phyloP scores from a whole-genome alignment of 2,329 filamentous ascomycete species.

The Ophiostoma perfectum region DNA sequence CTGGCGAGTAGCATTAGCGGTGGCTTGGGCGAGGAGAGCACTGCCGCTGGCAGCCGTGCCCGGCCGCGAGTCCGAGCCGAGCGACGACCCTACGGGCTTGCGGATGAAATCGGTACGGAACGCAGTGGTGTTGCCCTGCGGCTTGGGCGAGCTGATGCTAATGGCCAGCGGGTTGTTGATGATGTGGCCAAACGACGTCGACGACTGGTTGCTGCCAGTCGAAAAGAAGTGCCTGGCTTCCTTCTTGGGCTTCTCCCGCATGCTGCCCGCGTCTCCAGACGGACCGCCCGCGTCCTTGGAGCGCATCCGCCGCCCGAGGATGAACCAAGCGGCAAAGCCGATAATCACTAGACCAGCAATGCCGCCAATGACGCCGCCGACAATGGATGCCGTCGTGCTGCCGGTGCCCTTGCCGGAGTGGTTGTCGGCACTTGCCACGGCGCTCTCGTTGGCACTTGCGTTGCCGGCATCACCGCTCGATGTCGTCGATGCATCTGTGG shows the following conservation, averaged over 20 bases:
- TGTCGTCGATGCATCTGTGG: neutral
- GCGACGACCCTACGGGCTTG: constrained; percentile 28
- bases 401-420: constrained; percentile 27
- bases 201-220: constrained; percentile 27
- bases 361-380: constrained; percentile 45
- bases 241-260: neutral
- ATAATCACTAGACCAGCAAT: constrained; percentile 39
- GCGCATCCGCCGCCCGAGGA: constrained; percentile 32
- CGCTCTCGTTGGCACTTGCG: constrained; percentile 19
- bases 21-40: neutral
- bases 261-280: neutral
- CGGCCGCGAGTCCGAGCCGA: constrained; percentile 18
- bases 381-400: constrained; percentile 37
- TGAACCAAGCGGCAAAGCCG: constrained; percentile 37
- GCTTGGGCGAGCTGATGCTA: constrained; percentile 53
- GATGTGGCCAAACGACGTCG: constrained; percentile 44
- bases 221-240: neutral
- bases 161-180: constrained; percentile 56
- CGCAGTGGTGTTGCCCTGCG: constrained; percentile 36
- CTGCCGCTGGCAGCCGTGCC: constrained; percentile 20
- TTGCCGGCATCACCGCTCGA: constrained; percentile 3
- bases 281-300: neutral
- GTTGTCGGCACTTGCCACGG: constrained; percentile 19
- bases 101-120: constrained; percentile 52
- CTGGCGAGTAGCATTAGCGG: neutral